These are phyloP conservation scores for Debaryomyces udenii DNA, from an alignment of 1,139 yeast genomes.

Conservation along the genomic window DNA sequence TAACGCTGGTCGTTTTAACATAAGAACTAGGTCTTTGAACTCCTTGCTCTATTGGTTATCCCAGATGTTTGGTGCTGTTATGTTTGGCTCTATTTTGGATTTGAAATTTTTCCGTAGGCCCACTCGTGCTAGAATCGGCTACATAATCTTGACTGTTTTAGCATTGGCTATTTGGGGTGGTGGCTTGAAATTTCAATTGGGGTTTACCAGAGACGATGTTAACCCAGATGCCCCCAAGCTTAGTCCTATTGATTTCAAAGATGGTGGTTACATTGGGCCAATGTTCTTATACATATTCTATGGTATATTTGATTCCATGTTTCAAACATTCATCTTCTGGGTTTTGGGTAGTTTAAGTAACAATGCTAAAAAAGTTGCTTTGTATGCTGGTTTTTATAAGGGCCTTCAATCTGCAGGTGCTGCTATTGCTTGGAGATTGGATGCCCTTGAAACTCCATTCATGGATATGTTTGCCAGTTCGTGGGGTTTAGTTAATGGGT, in stretches of 20 bases:
- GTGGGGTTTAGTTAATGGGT: constrained; percentile 59
- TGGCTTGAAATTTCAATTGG: constrained; percentile 55
- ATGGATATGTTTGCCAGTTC: constrained; percentile 52
- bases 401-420: constrained; percentile 68
- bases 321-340: constrained; percentile 61
- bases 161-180: constrained; percentile 65
- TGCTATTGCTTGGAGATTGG: constrained; percentile 63
- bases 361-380: constrained; percentile 57
- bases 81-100: constrained; percentile 54
- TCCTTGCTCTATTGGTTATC: constrained; percentile 62
- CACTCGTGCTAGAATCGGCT: constrained; percentile 51
- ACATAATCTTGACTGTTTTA: constrained; percentile 40
- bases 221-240: constrained; percentile 16
- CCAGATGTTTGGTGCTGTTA: constrained; percentile 60
- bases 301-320: constrained; percentile 60
- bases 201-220: constrained; percentile 46
- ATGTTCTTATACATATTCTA: constrained; percentile 63
- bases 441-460: constrained; percentile 46
- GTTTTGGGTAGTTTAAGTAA: constrained; percentile 60
- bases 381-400: constrained; percentile 65
- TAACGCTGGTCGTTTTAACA: constrained; percentile 58
- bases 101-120: constrained; percentile 42
- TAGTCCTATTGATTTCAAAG: constrained; percentile 47
- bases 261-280: constrained; percentile 55
- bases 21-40: constrained; percentile 63